Conservation (phyloP, 2,329 filamentous ascomycete genomes). For the Pseudogymnoascus sp. region DNA sequence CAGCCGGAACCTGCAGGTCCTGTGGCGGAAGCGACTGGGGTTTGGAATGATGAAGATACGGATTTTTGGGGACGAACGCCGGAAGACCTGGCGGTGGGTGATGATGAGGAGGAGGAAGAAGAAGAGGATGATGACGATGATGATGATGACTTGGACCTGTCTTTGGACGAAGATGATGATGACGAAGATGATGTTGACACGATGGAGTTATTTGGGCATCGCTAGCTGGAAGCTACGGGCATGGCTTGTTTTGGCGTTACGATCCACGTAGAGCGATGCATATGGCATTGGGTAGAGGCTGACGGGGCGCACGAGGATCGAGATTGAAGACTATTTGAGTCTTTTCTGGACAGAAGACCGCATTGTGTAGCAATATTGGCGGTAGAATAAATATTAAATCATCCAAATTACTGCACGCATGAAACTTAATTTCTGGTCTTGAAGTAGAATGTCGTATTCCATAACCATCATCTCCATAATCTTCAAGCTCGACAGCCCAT, state of each 20-base stretch:
- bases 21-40: conserved; percentile 39
- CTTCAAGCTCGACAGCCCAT: neutral
- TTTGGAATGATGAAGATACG: conserved; percentile 39
- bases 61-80: conserved; percentile 43
- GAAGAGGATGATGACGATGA: conserved; percentile 24
- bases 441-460: neutral
- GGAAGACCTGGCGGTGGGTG: conserved; percentile 25
- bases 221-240: conserved; percentile 25
- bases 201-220: conserved; percentile 46
- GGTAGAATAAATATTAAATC: neutral
- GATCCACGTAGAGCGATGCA: neutral
- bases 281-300: neutral
- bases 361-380: conserved; percentile 2
- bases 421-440: neutral
- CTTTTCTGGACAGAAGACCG: neutral
- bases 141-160: conserved; percentile 35
- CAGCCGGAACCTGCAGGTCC: conserved; percentile 32
- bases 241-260: neutral
- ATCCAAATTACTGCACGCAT: neutral
- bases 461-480: neutral
- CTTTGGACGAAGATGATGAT: conserved; percentile 32
- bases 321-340: neutral
- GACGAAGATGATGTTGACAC: conserved; percentile 39
- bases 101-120: conserved; percentile 23
- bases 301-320: neutral